These are phyloP conservation scores for Ogataea angusta DNA, from an alignment of 805 yeast species.

Conservation along the genomic window DNA sequence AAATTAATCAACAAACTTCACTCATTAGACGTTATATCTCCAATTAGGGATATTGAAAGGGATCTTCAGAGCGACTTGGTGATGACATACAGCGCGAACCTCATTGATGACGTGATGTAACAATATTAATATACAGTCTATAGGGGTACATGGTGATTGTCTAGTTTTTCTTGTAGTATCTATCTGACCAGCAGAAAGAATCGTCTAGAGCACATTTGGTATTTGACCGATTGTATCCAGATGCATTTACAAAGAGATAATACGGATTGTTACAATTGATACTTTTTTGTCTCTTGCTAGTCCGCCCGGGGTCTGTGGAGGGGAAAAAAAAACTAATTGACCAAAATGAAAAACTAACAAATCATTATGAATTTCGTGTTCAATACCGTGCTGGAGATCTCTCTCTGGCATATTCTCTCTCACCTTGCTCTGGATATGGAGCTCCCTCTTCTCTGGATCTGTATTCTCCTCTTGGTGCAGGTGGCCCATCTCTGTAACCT, in stretches of 20 bases:
- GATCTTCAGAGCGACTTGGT: constrained; percentile 10
- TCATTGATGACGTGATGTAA: background rate
- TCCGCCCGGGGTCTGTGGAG: constrained; percentile 5
- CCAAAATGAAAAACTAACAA: constrained; percentile 8
- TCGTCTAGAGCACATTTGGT: background rate
- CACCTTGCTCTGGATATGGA: constrained; percentile 31
- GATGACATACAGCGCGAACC: constrained; percentile 2
- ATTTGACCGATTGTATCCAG: constrained; percentile 9
- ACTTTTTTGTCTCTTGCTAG: constrained; percentile 8
- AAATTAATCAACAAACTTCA: constrained; percentile 11
- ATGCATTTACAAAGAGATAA: constrained; percentile 8
- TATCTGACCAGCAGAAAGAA: constrained; percentile 2
- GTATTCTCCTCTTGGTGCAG: constrained; percentile 30
- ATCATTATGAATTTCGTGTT: constrained; percentile 1
- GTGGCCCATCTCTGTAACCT: constrained; percentile 27
- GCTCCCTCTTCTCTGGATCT: constrained; percentile 36
- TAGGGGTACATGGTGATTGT: constrained; percentile 7
- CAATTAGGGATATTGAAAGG: constrained; percentile 10
- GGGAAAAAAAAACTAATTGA: constrained; percentile 5
- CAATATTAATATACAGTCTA: constrained; percentile 9
- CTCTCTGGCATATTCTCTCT: constrained; percentile 58
- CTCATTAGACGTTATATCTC: constrained; percentile 8
- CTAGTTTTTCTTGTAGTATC: background rate
- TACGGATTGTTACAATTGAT: constrained; percentile 10
- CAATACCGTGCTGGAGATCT: constrained; percentile 76